phyloP scores from a whole-genome alignment of 2,329 filamentous ascomycete genomes.

The Colletotrichum somersetense region DNA sequence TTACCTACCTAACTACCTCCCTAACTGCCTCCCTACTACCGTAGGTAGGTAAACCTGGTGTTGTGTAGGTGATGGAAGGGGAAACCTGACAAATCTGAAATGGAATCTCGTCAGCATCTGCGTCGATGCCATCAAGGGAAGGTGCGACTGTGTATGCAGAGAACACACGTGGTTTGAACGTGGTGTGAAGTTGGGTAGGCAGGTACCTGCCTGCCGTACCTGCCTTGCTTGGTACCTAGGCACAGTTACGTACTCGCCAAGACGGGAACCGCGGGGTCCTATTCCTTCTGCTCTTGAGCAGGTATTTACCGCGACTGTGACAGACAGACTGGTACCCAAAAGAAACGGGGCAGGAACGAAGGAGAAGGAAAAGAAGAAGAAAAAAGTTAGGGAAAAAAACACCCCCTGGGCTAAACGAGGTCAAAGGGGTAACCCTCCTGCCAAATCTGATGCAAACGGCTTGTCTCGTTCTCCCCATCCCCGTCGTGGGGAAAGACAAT shows the following conservation, averaged over 20 bases:
- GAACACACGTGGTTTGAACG: conserved; percentile 20
- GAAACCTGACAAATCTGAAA: conserved; percentile 33
- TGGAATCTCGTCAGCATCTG: conserved; percentile 31
- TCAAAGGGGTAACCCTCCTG: neutral
- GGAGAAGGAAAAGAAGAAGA: neutral
- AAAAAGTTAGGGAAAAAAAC: too few species aligned
- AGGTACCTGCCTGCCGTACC: too few species aligned
- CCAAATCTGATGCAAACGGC: conserved; percentile 3
- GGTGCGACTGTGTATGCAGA: neutral
- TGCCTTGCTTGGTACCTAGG: too few species aligned
- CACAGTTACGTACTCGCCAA: conserved; percentile 14
- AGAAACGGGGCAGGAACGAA: conserved; percentile 5
- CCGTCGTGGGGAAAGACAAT: neutral
- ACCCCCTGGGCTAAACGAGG: neutral
- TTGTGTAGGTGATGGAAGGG: conserved; percentile 19
- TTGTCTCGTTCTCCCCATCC: neutral
- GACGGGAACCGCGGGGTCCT: too few species aligned
- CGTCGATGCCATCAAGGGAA: neutral
- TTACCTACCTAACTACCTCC: neutral
- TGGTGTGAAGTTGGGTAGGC: too few species aligned
- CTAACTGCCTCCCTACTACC: too few species aligned
- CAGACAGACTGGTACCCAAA: conserved; percentile 1
- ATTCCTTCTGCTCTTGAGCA: too few species aligned
- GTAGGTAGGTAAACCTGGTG: neutral
- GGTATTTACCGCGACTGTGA: neutral